Evolutionary conservation across 129 eudicot species (phyloP).

Genomic region (Ambrosia artemisiifolia): DNA sequence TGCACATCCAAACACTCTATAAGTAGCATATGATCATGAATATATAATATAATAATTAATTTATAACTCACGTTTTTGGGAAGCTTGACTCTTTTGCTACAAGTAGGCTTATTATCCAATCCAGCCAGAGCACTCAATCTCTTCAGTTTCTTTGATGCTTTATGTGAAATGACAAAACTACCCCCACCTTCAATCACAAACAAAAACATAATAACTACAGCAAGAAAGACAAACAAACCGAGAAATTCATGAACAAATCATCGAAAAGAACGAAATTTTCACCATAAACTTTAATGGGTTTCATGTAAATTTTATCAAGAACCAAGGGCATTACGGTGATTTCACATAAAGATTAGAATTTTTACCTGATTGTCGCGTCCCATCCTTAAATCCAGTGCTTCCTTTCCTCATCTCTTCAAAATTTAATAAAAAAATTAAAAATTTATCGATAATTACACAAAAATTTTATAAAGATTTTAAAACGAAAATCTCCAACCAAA

Average conservation of each 20-base stretch:
- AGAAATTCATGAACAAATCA: slow-evolving; percentile 1
- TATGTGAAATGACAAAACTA: slow-evolving; percentile 23
- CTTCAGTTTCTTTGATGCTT: slow-evolving; percentile 38
- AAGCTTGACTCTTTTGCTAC: slow-evolving; percentile 42
- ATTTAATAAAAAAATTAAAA: neutral
- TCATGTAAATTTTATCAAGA: slow-evolving; percentile 20
- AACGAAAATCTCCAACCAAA: neutral
- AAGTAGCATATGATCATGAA: neutral
- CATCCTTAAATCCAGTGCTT: slow-evolving; percentile 24
- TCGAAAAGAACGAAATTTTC: slow-evolving; percentile 17
- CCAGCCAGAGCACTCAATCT: slow-evolving; percentile 34
- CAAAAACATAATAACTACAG: neutral
- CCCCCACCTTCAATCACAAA: slow-evolving; percentile 29
- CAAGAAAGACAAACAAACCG: slow-evolving; percentile 8
- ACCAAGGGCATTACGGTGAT: slow-evolving; percentile 8
- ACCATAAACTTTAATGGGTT: neutral
- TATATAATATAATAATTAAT: neutral
- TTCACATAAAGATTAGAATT: neutral
- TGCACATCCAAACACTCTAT: neutral
- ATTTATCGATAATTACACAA: neutral
- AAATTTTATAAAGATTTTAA: neutral
- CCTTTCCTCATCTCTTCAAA: slow-evolving; percentile 39
- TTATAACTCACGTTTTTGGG: slow-evolving; percentile 47
- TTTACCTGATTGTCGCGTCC: slow-evolving; percentile 36
- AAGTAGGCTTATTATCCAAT: slow-evolving; percentile 28